Base-by-base conservation (phyloP, 2,329 filamentous ascomycete species). In the Monilinia laxa region DNA sequence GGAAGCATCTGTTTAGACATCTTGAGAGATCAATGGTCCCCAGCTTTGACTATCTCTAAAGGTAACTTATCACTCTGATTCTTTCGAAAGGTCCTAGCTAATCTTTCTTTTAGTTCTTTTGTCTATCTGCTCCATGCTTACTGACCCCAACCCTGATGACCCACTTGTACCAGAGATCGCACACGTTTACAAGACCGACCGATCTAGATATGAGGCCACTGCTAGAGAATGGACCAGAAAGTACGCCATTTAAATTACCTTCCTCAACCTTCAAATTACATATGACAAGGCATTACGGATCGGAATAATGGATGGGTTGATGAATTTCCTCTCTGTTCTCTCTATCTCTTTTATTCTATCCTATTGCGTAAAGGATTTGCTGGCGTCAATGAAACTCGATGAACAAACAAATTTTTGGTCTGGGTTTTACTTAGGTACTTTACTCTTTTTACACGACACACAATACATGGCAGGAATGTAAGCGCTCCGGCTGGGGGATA, bases 91-190 rank as follows among this genome's bases (percentile, higher is more conserved):
- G 11, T 51, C 23, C 38, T 6, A 18, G 18, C 40, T 69, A 70
- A 63, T 68, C 67, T 31, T 5, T 40, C 9, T 49, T 10, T 18
- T 69, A 98, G 95, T 99, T 67, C 86, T 99, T 38, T 87, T 99
- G 72, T 98, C 95, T 68, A 99, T 99, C 85, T 99, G 95, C 86
- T 99, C 95, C 64, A 98, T 99, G 95, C 85, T 99, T 80, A 99
- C 95, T 78, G 95, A 99, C 83, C 95, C 95, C 75, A 99, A 99
- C 86, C 95, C 95, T 72, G 95, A 99, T 80, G 95, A 99, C 81
- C 95, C 95, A 77, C 89, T 99, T 74, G 95, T 99, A 70, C 95
- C 95, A 71, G 95, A 99, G 84, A 99, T 99, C 77, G 95, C 95
- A 76, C 95, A 99, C 79, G 93, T 98, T 78, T 99, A 99, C 91